phyloP scores from a whole-genome alignment of 306 rosid genomes.

The Casuarina glauca region DNA sequence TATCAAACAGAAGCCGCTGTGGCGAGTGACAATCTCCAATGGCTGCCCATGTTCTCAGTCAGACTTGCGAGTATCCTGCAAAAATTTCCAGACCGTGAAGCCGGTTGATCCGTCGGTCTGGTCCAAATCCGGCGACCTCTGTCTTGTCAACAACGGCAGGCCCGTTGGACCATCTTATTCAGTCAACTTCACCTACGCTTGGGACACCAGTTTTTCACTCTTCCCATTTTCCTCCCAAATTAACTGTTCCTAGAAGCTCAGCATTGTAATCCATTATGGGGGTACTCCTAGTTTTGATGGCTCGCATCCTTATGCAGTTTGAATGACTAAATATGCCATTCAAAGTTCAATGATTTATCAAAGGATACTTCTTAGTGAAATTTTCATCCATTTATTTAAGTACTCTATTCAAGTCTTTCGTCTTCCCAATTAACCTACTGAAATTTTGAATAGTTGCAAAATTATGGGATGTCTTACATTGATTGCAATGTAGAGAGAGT shows the following conservation, averaged over 20 bases:
- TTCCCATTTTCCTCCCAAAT: slow-evolving; percentile 5
- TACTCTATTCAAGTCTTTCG: too few relatives aligned
- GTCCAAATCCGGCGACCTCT: slow-evolving; percentile 1
- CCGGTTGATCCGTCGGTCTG: neutral
- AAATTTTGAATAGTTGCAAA: too few relatives aligned
- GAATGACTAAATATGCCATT: too few relatives aligned
- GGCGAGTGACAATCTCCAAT: slow-evolving; percentile 4
- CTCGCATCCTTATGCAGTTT: too few relatives aligned
- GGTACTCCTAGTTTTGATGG: too few relatives aligned
- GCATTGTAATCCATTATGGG: too few relatives aligned
- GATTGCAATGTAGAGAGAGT: too few relatives aligned
- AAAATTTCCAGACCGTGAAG: slow-evolving; percentile 10
- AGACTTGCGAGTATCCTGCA: slow-evolving; percentile 24
- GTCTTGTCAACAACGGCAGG: slow-evolving; percentile 12
- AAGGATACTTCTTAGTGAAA: too few relatives aligned
- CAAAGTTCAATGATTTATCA: too few relatives aligned
- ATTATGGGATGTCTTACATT: too few relatives aligned
- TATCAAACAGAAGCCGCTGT: neutral
- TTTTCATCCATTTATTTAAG: too few relatives aligned
- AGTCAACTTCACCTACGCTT: slow-evolving; percentile 26
- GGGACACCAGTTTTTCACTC: slow-evolving; percentile 21
- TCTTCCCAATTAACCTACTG: too few relatives aligned
- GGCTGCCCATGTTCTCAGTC: slow-evolving; percentile 21
- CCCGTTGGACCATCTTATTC: neutral
- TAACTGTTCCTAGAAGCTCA: slow-evolving; percentile 3